A percentile compares a stretch with the other conserved stretches of the same genome.
Evolutionary conservation across 495 filamentous ascomycete species (phyloP).

Genomic region (Halenospora varia): DNA sequence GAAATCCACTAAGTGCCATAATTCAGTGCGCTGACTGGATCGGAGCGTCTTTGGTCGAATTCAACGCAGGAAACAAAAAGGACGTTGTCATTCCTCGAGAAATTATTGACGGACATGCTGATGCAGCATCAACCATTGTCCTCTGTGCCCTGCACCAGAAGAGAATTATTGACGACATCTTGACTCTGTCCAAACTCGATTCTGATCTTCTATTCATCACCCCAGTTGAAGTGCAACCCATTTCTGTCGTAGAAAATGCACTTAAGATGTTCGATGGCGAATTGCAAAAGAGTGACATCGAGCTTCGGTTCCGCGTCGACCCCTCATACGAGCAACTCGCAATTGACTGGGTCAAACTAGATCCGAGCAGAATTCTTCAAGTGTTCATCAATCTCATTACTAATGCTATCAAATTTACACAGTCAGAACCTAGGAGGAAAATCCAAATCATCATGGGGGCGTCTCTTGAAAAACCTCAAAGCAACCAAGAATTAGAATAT

Average conservation of each 20-base stretch:
- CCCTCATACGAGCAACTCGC: conserved; percentile 50
- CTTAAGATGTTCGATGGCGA: conserved; percentile 62
- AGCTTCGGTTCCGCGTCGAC: conserved; percentile 47
- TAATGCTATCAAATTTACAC: conserved; percentile 59
- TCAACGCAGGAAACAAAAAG: conserved; percentile 28
- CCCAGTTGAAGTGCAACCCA: conserved; percentile 68
- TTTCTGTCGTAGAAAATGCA: conserved; percentile 57
- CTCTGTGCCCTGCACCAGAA: conserved; percentile 80
- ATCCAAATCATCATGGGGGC: conserved; percentile 62
- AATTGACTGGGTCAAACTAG: conserved; percentile 68
- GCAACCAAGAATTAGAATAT: conserved; percentile 3
- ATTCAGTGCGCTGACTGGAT: conserved; percentile 52
- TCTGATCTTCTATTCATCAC: conserved; percentile 72
- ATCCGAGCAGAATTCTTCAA: conserved; percentile 71
- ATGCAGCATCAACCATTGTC: conserved; percentile 77
- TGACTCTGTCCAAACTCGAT: conserved; percentile 79
- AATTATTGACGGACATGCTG: conserved; percentile 25
- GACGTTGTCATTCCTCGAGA: conserved; percentile 42
- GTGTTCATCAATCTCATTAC: conserved; percentile 52
- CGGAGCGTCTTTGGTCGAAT: conserved; percentile 46
- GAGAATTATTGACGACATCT: conserved; percentile 71
- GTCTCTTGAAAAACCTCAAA: conserved; percentile 2
- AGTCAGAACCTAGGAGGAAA: conserved; percentile 34
- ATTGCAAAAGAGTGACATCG: conserved; percentile 47
- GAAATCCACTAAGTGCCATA: conserved; percentile 68